phyloP scores from a whole-genome alignment of 108 stramenopile genomes.

The Poteriospumella lacustris region DNA sequence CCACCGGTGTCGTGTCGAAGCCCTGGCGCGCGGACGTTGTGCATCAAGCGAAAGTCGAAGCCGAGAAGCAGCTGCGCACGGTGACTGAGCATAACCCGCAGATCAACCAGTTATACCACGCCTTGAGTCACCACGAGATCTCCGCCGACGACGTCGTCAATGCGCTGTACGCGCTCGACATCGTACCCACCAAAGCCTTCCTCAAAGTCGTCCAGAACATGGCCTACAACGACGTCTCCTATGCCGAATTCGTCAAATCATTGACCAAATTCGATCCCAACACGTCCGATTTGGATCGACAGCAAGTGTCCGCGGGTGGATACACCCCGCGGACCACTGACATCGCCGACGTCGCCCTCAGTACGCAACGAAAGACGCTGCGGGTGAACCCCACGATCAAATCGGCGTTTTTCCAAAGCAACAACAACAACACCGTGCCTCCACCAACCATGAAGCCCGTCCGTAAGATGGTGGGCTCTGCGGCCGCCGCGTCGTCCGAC shows the following conservation, averaged over 20 bases:
- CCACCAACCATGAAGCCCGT: background rate
- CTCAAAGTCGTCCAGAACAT: background rate
- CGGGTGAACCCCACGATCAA: background rate
- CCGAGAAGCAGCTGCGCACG: background rate
- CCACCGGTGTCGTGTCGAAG: background rate
- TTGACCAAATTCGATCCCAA: background rate
- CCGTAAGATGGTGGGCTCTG: background rate
- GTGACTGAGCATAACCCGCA: background rate
- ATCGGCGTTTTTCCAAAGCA: background rate
- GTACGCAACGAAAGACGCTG: background rate
- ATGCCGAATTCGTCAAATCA: background rate
- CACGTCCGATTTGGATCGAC: background rate
- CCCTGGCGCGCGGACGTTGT: slow-evolving; percentile 26
- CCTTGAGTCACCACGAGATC: background rate
- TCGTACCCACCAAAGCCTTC: background rate
- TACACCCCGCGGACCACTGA: background rate
- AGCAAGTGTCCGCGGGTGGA: background rate
- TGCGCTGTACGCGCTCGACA: background rate
- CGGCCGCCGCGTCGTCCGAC: background rate
- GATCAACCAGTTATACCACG: background rate
- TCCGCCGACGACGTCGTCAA: background rate
- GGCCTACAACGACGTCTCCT: background rate
- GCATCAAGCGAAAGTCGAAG: background rate
- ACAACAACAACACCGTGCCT: background rate
- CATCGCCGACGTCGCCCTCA: background rate